Evolutionary conservation across 2,329 filamentous ascomycete species (phyloP).

Genomic region (Fusarium transvaalense): DNA sequence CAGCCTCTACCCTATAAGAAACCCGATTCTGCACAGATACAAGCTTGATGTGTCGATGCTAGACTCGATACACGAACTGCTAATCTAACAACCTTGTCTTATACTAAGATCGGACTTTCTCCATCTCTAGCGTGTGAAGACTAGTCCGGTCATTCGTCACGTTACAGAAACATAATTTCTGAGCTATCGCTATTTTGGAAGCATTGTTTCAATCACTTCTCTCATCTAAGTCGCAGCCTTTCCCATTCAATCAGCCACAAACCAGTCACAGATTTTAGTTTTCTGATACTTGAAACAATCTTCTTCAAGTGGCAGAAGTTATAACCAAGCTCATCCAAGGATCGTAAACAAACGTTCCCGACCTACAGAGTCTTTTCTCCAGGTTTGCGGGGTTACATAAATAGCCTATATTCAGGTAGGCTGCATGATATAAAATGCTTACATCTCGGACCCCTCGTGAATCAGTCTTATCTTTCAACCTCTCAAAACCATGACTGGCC

Average conservation of each 20-base stretch:
- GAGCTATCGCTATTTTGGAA: too few species aligned
- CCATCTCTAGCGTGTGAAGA: neutral
- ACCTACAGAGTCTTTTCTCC: neutral
- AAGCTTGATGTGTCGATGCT: neutral
- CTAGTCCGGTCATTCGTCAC: too few species aligned
- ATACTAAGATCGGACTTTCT: neutral
- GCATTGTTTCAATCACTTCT: too few species aligned
- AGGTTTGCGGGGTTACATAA: neutral
- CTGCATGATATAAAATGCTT: neutral
- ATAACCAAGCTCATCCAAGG: too few species aligned
- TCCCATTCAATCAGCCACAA: neutral
- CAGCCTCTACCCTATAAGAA: neutral
- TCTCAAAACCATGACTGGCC: neutral
- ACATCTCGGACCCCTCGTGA: too few species aligned
- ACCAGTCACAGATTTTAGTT: neutral
- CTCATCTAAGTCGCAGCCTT: too few species aligned
- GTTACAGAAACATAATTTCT: neutral
- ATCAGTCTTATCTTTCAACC: rapidly evolving
- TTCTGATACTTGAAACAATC: neutral
- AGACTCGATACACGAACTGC: neutral
- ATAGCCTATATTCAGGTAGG: neutral
- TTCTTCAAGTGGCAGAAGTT: neutral
- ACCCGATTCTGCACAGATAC: neutral
- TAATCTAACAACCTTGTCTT: neutral
- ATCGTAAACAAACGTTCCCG: neutral